Base-by-base conservation (phyloP, 352 stramenopile species). In the Salisapilia sapeloensis region DNA sequence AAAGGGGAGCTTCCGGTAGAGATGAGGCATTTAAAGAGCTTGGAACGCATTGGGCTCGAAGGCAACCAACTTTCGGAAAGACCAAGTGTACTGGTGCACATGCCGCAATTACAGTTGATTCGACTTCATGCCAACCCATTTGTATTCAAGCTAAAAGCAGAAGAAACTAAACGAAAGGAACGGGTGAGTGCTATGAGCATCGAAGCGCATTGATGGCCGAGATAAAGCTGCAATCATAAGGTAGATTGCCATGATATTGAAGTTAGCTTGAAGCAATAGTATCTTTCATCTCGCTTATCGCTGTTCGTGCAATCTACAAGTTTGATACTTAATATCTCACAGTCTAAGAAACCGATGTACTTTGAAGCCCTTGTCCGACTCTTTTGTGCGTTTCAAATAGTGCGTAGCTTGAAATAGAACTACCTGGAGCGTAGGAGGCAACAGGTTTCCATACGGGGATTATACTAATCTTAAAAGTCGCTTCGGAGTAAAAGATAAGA, bases 1-100 rank as follows among this genome's bases (percentile, higher is more conserved):
- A 47, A 63, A 4, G 29, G 42, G 12, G 13, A 40, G 4, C 24
- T 85, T 10, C 60, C 65, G 1, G 7, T 7, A 7, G 62, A 60
- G 15, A 44, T 84, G 23, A 35, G 19, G 17, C 15, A 33, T 2
- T 52, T 85, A 13, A 49, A 47, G 16, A 42, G 55, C 3, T 56
- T 85, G 12, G 54, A 72, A 37, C 44, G 69, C 5, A 50, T 85
- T 13, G 65, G 69, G 14, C 53, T 85, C 8, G 65, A 79, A 33
- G 51, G 54, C 4, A 85, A 85, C 30, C 40, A 42, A 22, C 38
- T 85, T 6, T 32, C 20, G 0, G 26, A 32, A 7, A 44, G 16
- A 12, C 51, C 48, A 5, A 10, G 27, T 11, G 53, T 48, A 32
- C 35, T 74, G 9, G 28, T 47, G 6, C 27, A 33, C 11, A 40